A percentile compares a stretch with the other conserved stretches of the same genome.
Conservation (phyloP, 306 rosid species). For the Cercis canadensis region DNA sequence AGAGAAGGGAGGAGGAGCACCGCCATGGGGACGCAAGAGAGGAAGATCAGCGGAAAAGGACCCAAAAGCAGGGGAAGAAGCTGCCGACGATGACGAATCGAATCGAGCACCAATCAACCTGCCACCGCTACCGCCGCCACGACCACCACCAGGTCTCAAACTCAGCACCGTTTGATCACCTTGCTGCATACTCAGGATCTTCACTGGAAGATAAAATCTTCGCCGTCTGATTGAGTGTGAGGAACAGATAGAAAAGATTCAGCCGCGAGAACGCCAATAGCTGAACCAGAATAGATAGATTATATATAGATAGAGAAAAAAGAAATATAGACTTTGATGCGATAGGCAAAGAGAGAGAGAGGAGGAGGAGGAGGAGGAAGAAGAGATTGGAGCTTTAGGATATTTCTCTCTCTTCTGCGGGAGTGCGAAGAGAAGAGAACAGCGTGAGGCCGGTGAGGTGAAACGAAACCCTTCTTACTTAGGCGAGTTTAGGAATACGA, state of each 20-base stretch:
- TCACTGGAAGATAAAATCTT: conserved; percentile 40
- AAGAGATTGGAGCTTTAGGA: conserved; percentile 30
- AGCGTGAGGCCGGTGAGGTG: conserved; percentile 38
- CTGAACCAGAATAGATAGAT: conserved; percentile 53
- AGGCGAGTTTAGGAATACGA: not conserved
- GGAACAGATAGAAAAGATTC: conserved; percentile 42
- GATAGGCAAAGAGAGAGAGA: conserved; percentile 3
- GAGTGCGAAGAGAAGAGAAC: conserved; percentile 62
- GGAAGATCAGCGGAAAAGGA: conserved; percentile 77
- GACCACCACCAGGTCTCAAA: conserved; percentile 99
- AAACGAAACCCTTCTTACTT: conserved; percentile 57
- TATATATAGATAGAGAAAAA: not conserved
- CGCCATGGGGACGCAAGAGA: conserved; percentile 65
- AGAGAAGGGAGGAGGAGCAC: conserved; percentile 50
- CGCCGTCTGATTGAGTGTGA: conserved; percentile 40
- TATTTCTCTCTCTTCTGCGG: conserved; percentile 76
- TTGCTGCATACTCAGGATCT: conserved; percentile 95
- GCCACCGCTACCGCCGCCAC: conserved; percentile 78
- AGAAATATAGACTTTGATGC: not conserved
- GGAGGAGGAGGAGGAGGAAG: not conserved
- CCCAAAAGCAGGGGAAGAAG: conserved; percentile 66
- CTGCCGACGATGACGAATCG: conserved; percentile 60
- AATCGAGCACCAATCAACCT: conserved; percentile 80
- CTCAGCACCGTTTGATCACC: conserved; percentile 84
- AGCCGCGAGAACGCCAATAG: conserved; percentile 38